Evolutionary conservation across 345 rosid species (phyloP).

Genomic region (Brassica napus): DNA sequence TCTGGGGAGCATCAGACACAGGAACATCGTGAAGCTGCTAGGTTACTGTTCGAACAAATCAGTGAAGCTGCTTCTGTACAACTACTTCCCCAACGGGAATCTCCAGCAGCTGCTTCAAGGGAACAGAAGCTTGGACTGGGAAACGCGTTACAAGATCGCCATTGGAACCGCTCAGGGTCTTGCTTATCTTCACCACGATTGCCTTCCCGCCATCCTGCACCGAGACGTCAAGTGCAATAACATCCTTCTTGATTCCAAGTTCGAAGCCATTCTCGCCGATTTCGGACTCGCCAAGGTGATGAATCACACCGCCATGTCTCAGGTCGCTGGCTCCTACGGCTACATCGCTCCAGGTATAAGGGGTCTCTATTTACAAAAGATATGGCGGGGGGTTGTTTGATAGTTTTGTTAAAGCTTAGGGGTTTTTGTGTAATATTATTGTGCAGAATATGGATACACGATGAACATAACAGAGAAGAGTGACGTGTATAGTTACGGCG

Average conservation of each 20-base stretch:
- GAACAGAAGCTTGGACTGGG: constrained; percentile 83
- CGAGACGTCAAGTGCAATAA: constrained; percentile 93
- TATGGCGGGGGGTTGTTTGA: background rate
- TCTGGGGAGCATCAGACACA: constrained; percentile 82
- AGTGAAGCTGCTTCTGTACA: constrained; percentile 83
- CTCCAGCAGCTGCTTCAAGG: constrained; percentile 72
- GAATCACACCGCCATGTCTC: constrained; percentile 78
- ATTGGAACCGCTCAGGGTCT: constrained; percentile 91
- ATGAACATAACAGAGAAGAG: constrained; percentile 97
- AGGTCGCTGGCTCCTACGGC: constrained; percentile 92
- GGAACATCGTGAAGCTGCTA: constrained; percentile 83
- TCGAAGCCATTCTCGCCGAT: constrained; percentile 82
- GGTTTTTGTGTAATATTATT: background rate
- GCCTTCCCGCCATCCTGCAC: constrained; percentile 84
- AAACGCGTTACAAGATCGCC: constrained; percentile 84
- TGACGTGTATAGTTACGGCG: constrained; percentile 91
- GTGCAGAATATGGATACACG: constrained; percentile 92
- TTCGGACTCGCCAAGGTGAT: constrained; percentile 89
- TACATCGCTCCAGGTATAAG: constrained; percentile 97
- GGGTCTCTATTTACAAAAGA: background rate
- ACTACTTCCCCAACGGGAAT: constrained; percentile 80
- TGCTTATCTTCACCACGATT: constrained; percentile 92
- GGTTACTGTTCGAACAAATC: constrained; percentile 89
- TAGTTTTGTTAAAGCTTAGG: background rate
- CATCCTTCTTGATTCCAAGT: constrained; percentile 82